These are phyloP conservation scores for Xylaria sp. DNA, from an alignment of 2,329 filamentous ascomycete genomes.

Conservation along the genomic window DNA sequence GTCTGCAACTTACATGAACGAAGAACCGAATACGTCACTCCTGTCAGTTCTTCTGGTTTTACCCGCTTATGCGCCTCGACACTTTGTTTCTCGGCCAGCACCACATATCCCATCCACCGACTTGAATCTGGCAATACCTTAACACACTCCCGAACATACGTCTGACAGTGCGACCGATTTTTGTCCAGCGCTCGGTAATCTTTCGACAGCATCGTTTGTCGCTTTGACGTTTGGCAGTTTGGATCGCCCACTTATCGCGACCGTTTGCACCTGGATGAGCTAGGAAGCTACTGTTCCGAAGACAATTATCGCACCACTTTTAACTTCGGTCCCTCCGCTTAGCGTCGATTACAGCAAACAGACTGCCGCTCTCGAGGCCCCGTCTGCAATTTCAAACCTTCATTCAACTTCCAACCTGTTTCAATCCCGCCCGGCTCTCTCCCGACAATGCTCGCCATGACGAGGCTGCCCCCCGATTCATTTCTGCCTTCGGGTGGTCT, in stretches of 20 bases:
- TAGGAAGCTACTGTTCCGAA: neutral
- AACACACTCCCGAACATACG: neutral
- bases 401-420: neutral
- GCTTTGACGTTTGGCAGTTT: neutral
- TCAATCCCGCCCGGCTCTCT: constrained; percentile 3
- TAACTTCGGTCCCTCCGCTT: constrained; percentile 14
- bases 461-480: constrained; percentile 55
- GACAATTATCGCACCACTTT: neutral
- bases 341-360: constrained; percentile 5
- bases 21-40: constrained; percentile 30
- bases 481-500: constrained; percentile 55
- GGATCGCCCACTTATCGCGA: neutral
- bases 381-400: constrained; percentile 9
- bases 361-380: neutral
- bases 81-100: constrained; percentile 1
- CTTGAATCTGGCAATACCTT: neutral
- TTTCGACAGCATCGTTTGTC: neutral
- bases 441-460: constrained; percentile 52
- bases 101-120: neutral
- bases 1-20: neutral
- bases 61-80: constrained; percentile 3
- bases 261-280: neutral
- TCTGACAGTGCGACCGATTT: neutral
- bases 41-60: neutral
- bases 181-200: neutral